These are phyloP conservation scores for Rheum nobile DNA, from an alignment of 148 eudicot genomes.

Conservation along the genomic window DNA sequence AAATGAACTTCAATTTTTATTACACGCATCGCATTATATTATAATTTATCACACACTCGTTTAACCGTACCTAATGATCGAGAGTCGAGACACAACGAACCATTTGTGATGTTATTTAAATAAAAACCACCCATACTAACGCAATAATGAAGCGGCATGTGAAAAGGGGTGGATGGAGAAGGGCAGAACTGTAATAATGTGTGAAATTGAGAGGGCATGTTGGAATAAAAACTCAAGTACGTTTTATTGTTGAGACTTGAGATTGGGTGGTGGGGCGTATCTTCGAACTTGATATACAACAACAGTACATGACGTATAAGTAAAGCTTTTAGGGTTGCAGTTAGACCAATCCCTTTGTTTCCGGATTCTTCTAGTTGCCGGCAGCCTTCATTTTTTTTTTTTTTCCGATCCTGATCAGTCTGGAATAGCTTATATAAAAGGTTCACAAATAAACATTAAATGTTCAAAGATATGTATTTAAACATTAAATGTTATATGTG, in stretches of 20 bases:
- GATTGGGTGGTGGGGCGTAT: not conserved
- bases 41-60: no score
- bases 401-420: no score
- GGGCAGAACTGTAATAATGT: not conserved
- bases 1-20: no score
- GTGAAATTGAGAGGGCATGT: not conserved
- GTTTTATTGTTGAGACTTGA: not conserved
- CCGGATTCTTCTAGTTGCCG: constrained; percentile 2
- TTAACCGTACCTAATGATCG: no score
- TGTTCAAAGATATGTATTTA: no score
- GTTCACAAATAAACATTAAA: no score
- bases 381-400: not conserved
- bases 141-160: not conserved
- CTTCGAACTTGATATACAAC: not conserved
- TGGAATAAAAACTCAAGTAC: not conserved
- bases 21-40: no score
- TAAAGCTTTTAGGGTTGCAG: not conserved
- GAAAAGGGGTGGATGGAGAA: not conserved
- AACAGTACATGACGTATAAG: not conserved
- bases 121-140: not conserved
- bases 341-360: not conserved
- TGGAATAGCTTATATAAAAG: no score
- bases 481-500: no score
- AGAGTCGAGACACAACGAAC: not conserved
- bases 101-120: not conserved